These are phyloP conservation scores for Scortechinia acanthostroma DNA, from an alignment of 2,329 filamentous ascomycete species.

Conservation along the genomic window DNA sequence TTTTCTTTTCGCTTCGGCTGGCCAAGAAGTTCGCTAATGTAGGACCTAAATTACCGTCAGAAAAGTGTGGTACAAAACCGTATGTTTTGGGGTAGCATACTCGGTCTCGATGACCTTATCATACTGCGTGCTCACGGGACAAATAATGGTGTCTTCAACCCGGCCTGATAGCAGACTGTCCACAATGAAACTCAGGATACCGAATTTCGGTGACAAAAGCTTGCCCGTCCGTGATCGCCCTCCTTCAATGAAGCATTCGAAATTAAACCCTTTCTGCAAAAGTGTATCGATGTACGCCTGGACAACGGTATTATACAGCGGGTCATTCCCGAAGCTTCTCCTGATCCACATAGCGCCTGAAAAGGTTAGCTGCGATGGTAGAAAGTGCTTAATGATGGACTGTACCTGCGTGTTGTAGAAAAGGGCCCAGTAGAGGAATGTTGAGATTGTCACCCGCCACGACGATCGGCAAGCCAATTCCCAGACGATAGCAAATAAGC, in stretches of 20 bases:
- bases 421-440: constrained; percentile 80
- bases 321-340: constrained; percentile 83
- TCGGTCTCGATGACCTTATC: constrained; percentile 98
- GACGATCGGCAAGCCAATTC: constrained; percentile 80
- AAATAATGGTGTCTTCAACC: constrained; percentile 85
- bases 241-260: constrained; percentile 97
- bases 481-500: constrained; percentile 88
- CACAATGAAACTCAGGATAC: constrained; percentile 83
- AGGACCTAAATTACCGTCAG: constrained; percentile 22
- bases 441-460: constrained; percentile 96
- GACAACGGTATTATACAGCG: constrained; percentile 83
- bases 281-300: constrained; percentile 93
- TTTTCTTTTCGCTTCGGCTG: constrained; percentile 96
- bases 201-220: constrained; percentile 87
- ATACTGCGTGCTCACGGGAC: constrained; percentile 93
- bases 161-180: constrained; percentile 84
- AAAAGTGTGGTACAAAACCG: neutral
- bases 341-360: constrained; percentile 83
- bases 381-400: neutral
- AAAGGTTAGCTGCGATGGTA: too few relatives aligned
- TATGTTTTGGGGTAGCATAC: constrained; percentile 32
- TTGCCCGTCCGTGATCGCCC: constrained; percentile 90
- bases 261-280: constrained; percentile 82
- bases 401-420: constrained; percentile 83
- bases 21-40: constrained; percentile 87